Percentiles rank a stretch among this genome's conserved stretches.
phyloP scores from a whole-genome alignment of 805 yeast genomes.

The Cyberlindnera japonica region DNA sequence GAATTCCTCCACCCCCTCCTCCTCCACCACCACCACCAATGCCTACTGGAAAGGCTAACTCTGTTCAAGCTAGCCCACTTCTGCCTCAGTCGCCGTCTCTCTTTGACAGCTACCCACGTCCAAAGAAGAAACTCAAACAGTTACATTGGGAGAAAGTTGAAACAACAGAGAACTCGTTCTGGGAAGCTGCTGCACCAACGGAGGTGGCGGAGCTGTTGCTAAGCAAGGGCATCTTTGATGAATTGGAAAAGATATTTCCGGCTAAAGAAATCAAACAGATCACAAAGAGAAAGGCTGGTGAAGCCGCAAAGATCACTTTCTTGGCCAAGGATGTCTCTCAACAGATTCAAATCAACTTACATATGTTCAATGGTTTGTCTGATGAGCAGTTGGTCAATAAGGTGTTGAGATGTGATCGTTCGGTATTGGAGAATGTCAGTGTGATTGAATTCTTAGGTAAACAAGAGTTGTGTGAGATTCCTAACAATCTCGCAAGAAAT shows the following conservation, averaged over 20 bases:
- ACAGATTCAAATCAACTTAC: conserved; percentile 76
- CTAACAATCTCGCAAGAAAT: conserved; percentile 50
- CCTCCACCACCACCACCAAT: conserved; percentile 16
- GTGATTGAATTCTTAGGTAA: conserved; percentile 67
- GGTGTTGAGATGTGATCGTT: conserved; percentile 58
- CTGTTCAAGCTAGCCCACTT: conserved; percentile 21
- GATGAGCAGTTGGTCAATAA: conserved; percentile 53
- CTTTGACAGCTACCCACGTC: conserved; percentile 38
- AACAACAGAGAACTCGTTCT: conserved; percentile 53
- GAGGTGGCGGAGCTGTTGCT: conserved; percentile 46
- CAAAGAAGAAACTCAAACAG: conserved; percentile 63
- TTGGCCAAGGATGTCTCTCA: conserved; percentile 71
- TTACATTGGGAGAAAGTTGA: conserved; percentile 81
- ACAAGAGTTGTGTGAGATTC: conserved; percentile 58
- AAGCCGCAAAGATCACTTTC: conserved; percentile 47
- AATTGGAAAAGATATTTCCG: conserved; percentile 54
- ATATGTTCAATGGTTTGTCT: conserved; percentile 49
- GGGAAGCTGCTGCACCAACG: conserved; percentile 48
- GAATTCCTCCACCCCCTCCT: conserved; percentile 17
- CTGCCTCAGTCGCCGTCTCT: conserved; percentile 29
- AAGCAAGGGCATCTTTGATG: conserved; percentile 60
- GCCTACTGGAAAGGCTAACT: conserved; percentile 15
- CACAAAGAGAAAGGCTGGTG: conserved; percentile 38
- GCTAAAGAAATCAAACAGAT: conserved; percentile 39
- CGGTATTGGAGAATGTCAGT: conserved; percentile 48